phyloP scores from a whole-genome alignment of 2,329 filamentous ascomycete genomes.

The Neospermospora avenae region DNA sequence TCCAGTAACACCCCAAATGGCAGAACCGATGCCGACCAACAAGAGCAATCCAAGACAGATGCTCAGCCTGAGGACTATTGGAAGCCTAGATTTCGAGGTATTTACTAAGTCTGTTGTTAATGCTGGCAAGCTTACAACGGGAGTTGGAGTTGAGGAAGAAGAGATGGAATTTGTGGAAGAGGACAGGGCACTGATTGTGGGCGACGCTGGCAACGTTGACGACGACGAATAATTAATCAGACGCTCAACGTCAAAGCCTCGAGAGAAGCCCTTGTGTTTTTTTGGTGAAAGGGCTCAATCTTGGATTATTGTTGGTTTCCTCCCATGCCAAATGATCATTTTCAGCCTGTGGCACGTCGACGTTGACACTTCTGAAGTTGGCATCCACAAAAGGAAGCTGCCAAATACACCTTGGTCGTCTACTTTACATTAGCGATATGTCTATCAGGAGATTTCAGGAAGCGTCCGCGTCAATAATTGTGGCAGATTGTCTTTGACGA shows the following conservation, averaged over 20 bases:
- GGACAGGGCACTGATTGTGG: not conserved
- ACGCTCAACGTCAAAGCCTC: not conserved
- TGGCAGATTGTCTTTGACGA: not conserved
- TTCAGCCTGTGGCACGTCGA: not conserved
- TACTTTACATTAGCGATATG: not conserved
- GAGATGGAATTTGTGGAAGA: not conserved
- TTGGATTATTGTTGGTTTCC: not conserved
- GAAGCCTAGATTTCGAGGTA: not conserved
- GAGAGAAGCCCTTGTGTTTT: not conserved
- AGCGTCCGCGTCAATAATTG: not conserved
- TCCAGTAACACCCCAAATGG: not conserved
- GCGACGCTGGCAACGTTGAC: not conserved
- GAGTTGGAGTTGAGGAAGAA: not conserved
- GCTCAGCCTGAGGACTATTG: not conserved
- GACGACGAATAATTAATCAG: not conserved
- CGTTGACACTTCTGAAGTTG: not conserved
- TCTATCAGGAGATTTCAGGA: not conserved
- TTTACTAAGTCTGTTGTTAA: not conserved
- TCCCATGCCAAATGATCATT: not conserved
- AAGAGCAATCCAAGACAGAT: not conserved
- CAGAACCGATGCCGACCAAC: not conserved
- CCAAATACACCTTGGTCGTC: not conserved
- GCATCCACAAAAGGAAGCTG: not conserved
- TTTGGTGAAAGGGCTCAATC: not conserved
- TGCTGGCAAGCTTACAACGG: not conserved